phyloP scores from a whole-genome alignment of 768 basidiomycete genomes.

The Trametes meyenii region DNA sequence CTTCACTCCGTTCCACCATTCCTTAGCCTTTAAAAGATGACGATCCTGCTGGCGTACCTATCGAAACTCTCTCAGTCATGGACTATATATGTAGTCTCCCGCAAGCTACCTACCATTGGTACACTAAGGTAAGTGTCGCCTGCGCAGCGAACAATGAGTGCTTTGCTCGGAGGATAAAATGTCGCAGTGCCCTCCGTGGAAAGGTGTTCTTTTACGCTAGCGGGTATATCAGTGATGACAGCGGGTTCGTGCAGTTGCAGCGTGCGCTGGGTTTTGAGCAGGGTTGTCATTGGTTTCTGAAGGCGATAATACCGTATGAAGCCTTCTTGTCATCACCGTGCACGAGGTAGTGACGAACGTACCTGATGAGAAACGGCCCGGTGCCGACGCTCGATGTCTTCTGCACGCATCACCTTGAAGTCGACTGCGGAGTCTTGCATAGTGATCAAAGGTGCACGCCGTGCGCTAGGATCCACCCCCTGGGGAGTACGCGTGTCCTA shows the following conservation, averaged over 20 bases:
- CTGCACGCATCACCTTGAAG: constrained; percentile 60
- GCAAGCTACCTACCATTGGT: constrained; percentile 30
- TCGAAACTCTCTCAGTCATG: not conserved
- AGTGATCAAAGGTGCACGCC: constrained; percentile 64
- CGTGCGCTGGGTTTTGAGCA: constrained; percentile 29
- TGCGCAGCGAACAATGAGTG: constrained; percentile 60
- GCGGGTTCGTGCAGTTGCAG: constrained; percentile 34
- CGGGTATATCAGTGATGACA: constrained; percentile 8
- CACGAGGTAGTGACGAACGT: not conserved
- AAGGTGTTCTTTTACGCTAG: constrained; percentile 14
- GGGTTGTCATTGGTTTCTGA: constrained; percentile 34
- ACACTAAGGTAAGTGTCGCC: constrained; percentile 55
- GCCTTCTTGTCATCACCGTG: not conserved
- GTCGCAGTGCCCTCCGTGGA: constrained; percentile 44
- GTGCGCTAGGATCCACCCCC: constrained; percentile 35
- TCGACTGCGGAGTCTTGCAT: constrained; percentile 54
- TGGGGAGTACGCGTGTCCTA: constrained; percentile 55
- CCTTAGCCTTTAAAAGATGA: constrained; percentile 53
- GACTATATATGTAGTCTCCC: too few relatives aligned
- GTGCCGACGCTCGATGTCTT: constrained; percentile 53
- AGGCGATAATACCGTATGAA: not conserved
- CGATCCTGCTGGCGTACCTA: constrained; percentile 65
- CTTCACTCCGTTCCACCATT: constrained; percentile 80
- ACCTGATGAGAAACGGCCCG: constrained; percentile 77
- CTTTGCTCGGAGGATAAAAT: constrained; percentile 42